Conservation (phyloP, 2,329 filamentous ascomycete genomes). For the Emergomyces pasteurianus region DNA sequence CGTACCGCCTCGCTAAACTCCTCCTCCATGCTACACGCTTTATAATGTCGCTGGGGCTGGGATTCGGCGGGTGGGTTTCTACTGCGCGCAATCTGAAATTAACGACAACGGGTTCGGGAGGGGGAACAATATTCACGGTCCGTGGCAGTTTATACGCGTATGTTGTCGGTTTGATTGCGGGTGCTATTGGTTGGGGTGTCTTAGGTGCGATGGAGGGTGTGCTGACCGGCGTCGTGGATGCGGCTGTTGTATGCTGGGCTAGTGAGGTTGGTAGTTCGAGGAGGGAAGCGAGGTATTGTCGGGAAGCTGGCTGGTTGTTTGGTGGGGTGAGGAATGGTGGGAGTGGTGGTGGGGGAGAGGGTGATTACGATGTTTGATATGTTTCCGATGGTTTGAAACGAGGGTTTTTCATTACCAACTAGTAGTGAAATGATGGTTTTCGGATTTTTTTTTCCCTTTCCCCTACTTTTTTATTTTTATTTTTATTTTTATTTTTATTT, state of each 20-base stretch:
- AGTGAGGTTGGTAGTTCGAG: conserved; percentile 64
- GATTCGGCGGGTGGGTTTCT: conserved; percentile 93
- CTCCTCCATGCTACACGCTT: conserved; percentile 82
- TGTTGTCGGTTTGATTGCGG: conserved; percentile 80
- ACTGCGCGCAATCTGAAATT: conserved; percentile 70
- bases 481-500: too few species aligned
- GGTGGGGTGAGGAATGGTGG: conserved; percentile 40
- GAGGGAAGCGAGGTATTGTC: conserved; percentile 62
- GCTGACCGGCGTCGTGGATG: conserved; percentile 75
- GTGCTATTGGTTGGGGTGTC: conserved; percentile 89
- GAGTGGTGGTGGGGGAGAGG: not conserved
- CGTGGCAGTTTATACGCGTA: conserved; percentile 88
- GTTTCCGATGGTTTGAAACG: not conserved
- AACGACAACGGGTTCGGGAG: conserved; percentile 27
- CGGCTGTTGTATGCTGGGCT: conserved; percentile 84
- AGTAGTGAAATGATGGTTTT: not conserved
- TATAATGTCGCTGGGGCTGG: conserved; percentile 79
- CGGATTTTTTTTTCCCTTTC: not conserved
- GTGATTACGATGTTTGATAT: not conserved
- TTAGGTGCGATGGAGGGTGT: conserved; percentile 85
- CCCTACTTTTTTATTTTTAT: not conserved
- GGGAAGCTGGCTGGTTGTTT: conserved; percentile 83
- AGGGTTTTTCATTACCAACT: not conserved
- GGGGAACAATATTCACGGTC: conserved; percentile 23
- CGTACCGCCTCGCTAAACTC: conserved; percentile 83